Percentiles rank a stretch among this genome's conserved stretches.
Evolutionary conservation across 1,139 yeast species (phyloP).

Genomic region (Magnusiomyces tetraspermus): DNA sequence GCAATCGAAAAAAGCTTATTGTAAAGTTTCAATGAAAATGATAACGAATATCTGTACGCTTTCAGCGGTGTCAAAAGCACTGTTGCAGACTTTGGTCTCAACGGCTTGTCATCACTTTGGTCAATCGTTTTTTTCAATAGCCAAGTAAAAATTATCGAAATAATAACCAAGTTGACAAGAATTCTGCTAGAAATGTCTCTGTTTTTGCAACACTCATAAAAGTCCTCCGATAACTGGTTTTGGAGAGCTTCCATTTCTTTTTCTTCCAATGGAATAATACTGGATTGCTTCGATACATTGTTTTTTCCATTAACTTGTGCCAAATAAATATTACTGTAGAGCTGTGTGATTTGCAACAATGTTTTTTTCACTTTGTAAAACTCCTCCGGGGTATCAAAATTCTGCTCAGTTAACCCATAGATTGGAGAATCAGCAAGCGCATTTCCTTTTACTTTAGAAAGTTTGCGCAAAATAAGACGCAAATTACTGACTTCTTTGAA

Average conservation of each 20-base stretch:
- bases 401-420: constrained; percentile 11
- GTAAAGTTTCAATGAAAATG: constrained; percentile 8
- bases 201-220: constrained; percentile 8
- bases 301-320: constrained; percentile 3
- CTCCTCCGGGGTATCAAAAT: neutral
- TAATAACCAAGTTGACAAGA: constrained; percentile 11
- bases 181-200: constrained; percentile 7
- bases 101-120: neutral
- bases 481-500: constrained; percentile 11
- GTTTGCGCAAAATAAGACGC: constrained; percentile 10
- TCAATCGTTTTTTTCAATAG: constrained; percentile 8
- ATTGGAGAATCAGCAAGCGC: constrained; percentile 1
- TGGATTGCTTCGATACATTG: neutral
- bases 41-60: constrained; percentile 3
- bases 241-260: constrained; percentile 1
- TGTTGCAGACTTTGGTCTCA: neutral
- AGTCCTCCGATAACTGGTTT: constrained; percentile 11
- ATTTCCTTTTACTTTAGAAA: constrained; percentile 8
- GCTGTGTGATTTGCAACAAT: constrained; percentile 11
- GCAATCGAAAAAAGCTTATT: constrained; percentile 9
- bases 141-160: constrained; percentile 11
- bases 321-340: constrained; percentile 9
- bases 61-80: neutral
- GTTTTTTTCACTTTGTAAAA: constrained; percentile 8
- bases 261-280: neutral